A percentile compares a stretch with the other conserved stretches of the same genome.
Conservation (phyloP, 1,284 basidiomycete genomes). For the Ceratobasidium sp. region DNA sequence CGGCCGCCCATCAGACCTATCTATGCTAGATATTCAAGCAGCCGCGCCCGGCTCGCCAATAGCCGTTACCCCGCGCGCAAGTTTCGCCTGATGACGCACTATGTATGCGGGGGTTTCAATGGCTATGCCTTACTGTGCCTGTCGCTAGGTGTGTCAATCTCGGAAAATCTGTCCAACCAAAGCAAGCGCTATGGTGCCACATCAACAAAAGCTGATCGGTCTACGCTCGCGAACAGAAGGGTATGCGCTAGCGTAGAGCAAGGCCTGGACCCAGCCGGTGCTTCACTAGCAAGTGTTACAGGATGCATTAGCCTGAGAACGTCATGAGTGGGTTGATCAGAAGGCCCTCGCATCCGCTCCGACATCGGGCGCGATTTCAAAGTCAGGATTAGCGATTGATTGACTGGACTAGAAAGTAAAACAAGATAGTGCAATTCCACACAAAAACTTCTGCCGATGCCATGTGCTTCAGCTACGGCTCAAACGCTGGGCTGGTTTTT, state of each 20-base stretch:
- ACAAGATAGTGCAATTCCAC: constrained; percentile 41
- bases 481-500: constrained; percentile 32
- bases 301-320: constrained; percentile 12
- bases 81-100: constrained; percentile 2
- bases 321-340: constrained; percentile 8
- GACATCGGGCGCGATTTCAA: constrained; percentile 32
- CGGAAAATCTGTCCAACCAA: constrained; percentile 10
- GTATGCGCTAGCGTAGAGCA: not conserved
- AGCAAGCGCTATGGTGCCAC: constrained; percentile 7
- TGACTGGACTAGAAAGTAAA: constrained; percentile 25
- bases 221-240: constrained; percentile 11
- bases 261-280: not conserved
- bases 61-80: constrained; percentile 1
- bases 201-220: constrained; percentile 22
- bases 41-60: not conserved
- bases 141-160: not conserved
- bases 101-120: not conserved
- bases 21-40: not conserved
- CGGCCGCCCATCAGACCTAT: not conserved
- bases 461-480: constrained; percentile 34
- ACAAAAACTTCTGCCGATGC: constrained; percentile 42
- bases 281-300: constrained; percentile 13
- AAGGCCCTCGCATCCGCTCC: constrained; percentile 8
- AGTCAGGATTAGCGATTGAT: constrained; percentile 39
- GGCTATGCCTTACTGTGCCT: not conserved